Conservation (phyloP, 2,329 filamentous ascomycete species). For the Penicillium sp. region DNA sequence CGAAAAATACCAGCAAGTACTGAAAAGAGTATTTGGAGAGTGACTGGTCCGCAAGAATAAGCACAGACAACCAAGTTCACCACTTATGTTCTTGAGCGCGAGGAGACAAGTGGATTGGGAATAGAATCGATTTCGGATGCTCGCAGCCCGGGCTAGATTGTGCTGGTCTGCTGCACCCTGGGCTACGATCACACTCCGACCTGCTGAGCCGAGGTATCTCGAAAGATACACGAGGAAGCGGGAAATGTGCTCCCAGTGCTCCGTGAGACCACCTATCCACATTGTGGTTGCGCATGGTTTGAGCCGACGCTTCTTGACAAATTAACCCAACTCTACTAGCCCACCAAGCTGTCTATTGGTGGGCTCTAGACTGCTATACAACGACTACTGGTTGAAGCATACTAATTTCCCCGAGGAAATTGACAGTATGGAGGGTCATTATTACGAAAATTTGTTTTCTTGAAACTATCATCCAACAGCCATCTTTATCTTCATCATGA, state of each 20-base stretch:
- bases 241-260: neutral
- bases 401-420: no score
- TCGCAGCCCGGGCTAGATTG: neutral
- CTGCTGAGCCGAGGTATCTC: neutral
- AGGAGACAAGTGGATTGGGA: no score
- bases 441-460: no score
- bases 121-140: neutral
- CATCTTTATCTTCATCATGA: slow-evolving; percentile 36
- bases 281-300: neutral
- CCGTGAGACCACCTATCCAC: neutral
- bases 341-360: neutral
- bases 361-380: neutral
- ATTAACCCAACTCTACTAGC: neutral
- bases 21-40: neutral
- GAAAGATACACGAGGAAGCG: neutral
- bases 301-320: neutral
- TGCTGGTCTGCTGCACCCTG: neutral
- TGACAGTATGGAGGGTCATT: no score
- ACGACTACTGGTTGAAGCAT: no score
- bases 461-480: slow-evolving; percentile 14
- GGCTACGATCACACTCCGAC: neutral
- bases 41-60: neutral
- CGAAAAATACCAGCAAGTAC: neutral
- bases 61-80: neutral
- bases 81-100: neutral